Evolutionary conservation across 1,284 basidiomycete genomes (phyloP), one percentile per base, ranked within the genome.

Genomic region (Omphalotus olearius): DNA sequence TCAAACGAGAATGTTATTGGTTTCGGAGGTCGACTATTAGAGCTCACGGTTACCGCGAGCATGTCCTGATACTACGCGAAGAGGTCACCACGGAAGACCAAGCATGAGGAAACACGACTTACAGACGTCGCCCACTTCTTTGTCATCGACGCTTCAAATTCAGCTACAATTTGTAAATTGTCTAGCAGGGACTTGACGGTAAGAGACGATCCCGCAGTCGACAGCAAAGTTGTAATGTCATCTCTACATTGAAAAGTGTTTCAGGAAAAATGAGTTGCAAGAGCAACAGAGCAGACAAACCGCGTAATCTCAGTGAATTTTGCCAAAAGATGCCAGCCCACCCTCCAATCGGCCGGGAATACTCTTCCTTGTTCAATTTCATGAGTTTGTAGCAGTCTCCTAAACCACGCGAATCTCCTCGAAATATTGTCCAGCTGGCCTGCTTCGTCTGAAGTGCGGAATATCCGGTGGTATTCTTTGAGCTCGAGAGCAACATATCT

Each of bases 391-490:
- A 99, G 71, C n/a, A 96, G 69, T n/a, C 95, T 79, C 18, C 90
- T 76, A 70, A 98, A 98, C 93, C 95, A 99, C 1, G 95, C 92
- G 60, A 94, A 99, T 36, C 97, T 82, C 14, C 96, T 78, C 0
- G 91, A 83, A 4, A 98, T 80, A 58, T 99, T 99, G 69, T 99
- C 97, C 41, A 99, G 76, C 65, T 98, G 93, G 1, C 96, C 97
- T 0, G 97, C 89, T 69, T 98, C 94, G 61, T 96, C 93, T 1
- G 85, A 85, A 2, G 87, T 79, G 55, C 91, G 84, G 71, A 99
- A 99, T 64, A 99, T 96, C 14, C 95, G 86, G 10, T 95, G 85
- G 65, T 99, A 99, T 66, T 99, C 97, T 63, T 93, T 91, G 28
- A 99, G 78, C 65, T 98, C 92, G 9, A 95, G 78, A 10, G 87